Evolutionary conservation across 345 rosid species (phyloP).

Genomic region (Xanthoceras sorbifolium): DNA sequence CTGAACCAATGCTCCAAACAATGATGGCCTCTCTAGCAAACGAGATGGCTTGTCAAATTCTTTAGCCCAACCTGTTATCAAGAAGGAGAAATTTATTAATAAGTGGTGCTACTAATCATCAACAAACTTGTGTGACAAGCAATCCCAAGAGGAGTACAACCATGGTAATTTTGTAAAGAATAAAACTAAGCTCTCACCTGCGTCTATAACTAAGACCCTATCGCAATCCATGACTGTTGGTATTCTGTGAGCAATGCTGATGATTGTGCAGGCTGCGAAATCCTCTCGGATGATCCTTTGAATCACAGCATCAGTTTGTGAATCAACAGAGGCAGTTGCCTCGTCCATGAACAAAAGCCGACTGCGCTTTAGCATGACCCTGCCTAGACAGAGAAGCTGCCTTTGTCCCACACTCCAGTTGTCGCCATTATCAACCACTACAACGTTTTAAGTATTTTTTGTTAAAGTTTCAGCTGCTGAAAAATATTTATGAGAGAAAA

Average conservation of each 20-base stretch:
- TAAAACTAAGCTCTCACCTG: slow-evolving; percentile 42
- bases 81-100: background rate
- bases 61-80: slow-evolving; percentile 59
- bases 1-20: slow-evolving; percentile 84
- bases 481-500: background rate
- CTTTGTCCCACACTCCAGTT: slow-evolving; percentile 99
- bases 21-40: slow-evolving; percentile 66
- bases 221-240: slow-evolving; percentile 98
- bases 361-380: slow-evolving; percentile 88
- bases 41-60: slow-evolving; percentile 80
- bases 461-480: background rate
- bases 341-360: slow-evolving; percentile 85
- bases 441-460: background rate
- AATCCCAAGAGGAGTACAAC: background rate
- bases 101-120: background rate
- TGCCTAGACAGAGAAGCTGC: slow-evolving; percentile 87
- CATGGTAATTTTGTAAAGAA: no score
- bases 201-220: slow-evolving; percentile 81
- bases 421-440: slow-evolving; percentile 92
- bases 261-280: slow-evolving; percentile 74
- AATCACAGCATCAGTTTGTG: slow-evolving; percentile 83
- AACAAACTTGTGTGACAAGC: background rate
- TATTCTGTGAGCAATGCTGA: slow-evolving; percentile 96
- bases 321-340: slow-evolving; percentile 96
- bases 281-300: slow-evolving; percentile 92